phyloP scores from a whole-genome alignment of 1,139 yeast species.

The Groenewaldozyma sp. region DNA sequence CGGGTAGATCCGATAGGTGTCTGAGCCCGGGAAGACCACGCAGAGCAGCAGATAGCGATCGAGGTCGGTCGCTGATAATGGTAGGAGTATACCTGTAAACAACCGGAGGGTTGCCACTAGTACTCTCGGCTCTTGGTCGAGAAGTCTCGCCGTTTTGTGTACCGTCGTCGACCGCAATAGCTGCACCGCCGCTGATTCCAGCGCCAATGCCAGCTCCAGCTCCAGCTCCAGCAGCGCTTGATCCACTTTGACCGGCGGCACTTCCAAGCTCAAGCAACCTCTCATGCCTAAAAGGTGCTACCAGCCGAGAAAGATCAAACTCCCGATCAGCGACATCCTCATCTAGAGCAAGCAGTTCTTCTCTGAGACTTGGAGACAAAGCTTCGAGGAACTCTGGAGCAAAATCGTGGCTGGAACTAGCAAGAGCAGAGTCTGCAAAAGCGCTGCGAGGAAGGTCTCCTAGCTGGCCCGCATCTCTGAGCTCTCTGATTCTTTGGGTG shows the following conservation, averaged over 20 bases:
- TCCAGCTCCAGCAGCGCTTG: too few relatives aligned
- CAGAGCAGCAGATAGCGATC: too few relatives aligned
- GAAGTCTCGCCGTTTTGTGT: background rate
- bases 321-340: slow-evolving; percentile 4
- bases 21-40: too few relatives aligned
- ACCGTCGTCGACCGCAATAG: background rate
- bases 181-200: background rate
- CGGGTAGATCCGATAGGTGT: too few relatives aligned
- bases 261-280: background rate
- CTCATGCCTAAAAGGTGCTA: too few relatives aligned
- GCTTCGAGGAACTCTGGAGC: slow-evolving; percentile 80
- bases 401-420: slow-evolving; percentile 43
- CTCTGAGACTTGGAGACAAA: slow-evolving; percentile 64
- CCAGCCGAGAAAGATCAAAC: background rate
- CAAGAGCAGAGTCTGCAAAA: background rate
- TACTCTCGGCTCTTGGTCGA: background rate
- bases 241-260: background rate
- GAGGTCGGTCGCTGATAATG: background rate
- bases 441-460: background rate
- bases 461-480: slow-evolving; percentile 18
- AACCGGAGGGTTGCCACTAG: too few relatives aligned
- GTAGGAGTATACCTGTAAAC: too few relatives aligned
- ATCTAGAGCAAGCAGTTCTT: slow-evolving; percentile 66
- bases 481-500: slow-evolving; percentile 73
- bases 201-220: too few relatives aligned